Evolutionary conservation across 139 green algal genomes (phyloP), one percentile per base, ranked within the genome.

Genomic region (Coccomyxa sp.): DNA sequence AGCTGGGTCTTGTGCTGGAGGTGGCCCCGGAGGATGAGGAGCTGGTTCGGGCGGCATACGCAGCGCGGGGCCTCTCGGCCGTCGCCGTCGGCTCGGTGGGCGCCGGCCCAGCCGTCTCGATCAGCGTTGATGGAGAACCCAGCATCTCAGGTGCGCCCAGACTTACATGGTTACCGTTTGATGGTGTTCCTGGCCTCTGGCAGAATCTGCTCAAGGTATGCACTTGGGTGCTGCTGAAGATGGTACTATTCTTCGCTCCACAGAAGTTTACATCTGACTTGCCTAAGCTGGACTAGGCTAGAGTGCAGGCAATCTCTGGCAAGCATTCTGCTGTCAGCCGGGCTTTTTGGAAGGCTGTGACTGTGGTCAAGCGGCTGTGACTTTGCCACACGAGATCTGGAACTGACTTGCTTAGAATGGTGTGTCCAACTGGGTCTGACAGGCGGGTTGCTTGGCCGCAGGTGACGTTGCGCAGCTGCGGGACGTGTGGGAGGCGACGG

Each of bases 1-100:
- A 99, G 92, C 92, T 98, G 30, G 96, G 97, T 18, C 89, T 99
- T 78, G 86, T 99, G 75, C 82, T 99, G 58, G 97, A 99, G 88
- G 96, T 99, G 25, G 68, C 84, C 9, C 77, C 85, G 0, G 84
- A 82, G 14, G 75, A 94, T 9, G 91, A 90, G 66, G 83, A 86
- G 15, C 85, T 59, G 0, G 90, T 98, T 23, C 60, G 95, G 67
- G 81, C 81, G 13, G 84, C 88, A 0, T 99, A 97, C 85, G 81
- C 76, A 14, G 81, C 87, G 25, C 92, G 91, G 1, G 95, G 92
- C 71, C 91, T 99, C 45, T 67, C 87, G 1, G 91, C 83, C 28
- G 60, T 82, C 10, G 78, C 87, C 58, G 94, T 99, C 45, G 97
- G 96, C 77, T 31, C 66, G 27, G 88, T 86, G 13, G 45, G 79